phyloP scores from a whole-genome alignment of 352 stramenopile genomes.

The Phytophthora crassamura region DNA sequence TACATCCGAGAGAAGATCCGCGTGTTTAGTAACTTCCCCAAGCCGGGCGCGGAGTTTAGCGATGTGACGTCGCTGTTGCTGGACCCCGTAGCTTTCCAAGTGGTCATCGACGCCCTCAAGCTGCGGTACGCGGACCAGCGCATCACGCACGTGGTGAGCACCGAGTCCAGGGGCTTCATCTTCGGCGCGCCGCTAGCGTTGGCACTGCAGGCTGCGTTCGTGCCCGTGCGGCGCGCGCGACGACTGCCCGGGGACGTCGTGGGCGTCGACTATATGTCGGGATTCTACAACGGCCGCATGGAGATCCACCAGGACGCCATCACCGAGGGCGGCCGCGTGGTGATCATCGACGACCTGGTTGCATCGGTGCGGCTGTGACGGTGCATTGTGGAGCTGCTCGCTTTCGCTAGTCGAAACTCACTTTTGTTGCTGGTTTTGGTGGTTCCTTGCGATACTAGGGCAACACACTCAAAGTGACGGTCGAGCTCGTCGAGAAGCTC shows the following conservation, averaged over 20 bases:
- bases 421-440: slow-evolving; percentile 1
- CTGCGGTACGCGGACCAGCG: slow-evolving; percentile 58
- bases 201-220: slow-evolving; percentile 68
- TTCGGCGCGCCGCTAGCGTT: slow-evolving; percentile 80
- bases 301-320: slow-evolving; percentile 89
- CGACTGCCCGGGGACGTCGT: slow-evolving; percentile 72
- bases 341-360: slow-evolving; percentile 85
- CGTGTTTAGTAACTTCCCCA: slow-evolving; percentile 69
- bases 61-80: slow-evolving; percentile 80
- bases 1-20: slow-evolving; percentile 79
- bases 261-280: slow-evolving; percentile 83
- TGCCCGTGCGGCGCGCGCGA: slow-evolving; percentile 72
- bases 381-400: not conserved
- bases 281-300: slow-evolving; percentile 75
- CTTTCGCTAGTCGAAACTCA: slow-evolving; percentile 15
- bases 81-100: slow-evolving; percentile 74
- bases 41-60: slow-evolving; percentile 63
- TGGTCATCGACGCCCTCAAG: slow-evolving; percentile 75
- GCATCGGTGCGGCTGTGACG: slow-evolving; percentile 53
- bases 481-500: slow-evolving; percentile 76
- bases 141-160: slow-evolving; percentile 86
- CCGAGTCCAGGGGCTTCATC: slow-evolving; percentile 82
- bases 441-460: slow-evolving; percentile 39
- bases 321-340: slow-evolving; percentile 63
- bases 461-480: slow-evolving; percentile 83